Conservation (phyloP, 345 rosid species). For the Alliaria petiolata region DNA sequence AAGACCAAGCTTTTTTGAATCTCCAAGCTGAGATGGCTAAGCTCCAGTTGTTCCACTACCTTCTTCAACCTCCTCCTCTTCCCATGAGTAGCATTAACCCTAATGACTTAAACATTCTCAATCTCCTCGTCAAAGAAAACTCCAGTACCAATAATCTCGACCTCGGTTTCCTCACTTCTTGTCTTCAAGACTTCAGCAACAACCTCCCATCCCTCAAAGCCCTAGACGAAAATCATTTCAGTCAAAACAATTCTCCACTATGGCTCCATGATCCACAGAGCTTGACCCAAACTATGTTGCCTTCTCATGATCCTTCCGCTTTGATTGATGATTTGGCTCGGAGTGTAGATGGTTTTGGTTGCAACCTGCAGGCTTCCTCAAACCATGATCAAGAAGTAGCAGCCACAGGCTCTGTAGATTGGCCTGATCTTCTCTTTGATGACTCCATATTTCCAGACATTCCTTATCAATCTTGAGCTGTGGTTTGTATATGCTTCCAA, state of each 20-base stretch:
- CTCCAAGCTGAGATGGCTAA: slow-evolving; percentile 31
- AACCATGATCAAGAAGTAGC: slow-evolving; percentile 28
- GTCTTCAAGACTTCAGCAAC: slow-evolving; percentile 25
- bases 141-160: slow-evolving; percentile 1
- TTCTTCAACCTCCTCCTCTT: slow-evolving; percentile 26
- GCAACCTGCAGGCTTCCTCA: slow-evolving; percentile 17
- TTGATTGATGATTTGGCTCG: not conserved
- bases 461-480: slow-evolving; percentile 24
- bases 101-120: slow-evolving; percentile 26
- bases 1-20: slow-evolving; percentile 18
- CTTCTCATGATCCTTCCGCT: slow-evolving; percentile 21
- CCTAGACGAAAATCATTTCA: slow-evolving; percentile 3
- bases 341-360: slow-evolving; percentile 2
- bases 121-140: slow-evolving; percentile 22
- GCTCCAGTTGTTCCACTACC: slow-evolving; percentile 20
- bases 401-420: slow-evolving; percentile 3
- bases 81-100: slow-evolving; percentile 13
- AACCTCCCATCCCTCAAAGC: slow-evolving; percentile 25
- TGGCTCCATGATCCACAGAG: slow-evolving; percentile 26
- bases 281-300: slow-evolving; percentile 16
- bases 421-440: slow-evolving; percentile 33
- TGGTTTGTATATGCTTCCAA: not conserved
- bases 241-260: slow-evolving; percentile 17
- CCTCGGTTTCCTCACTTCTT: not conserved
- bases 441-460: slow-evolving; percentile 25